phyloP scores from a whole-genome alignment of 495 filamentous ascomycete species.

The Tuber indicum region DNA sequence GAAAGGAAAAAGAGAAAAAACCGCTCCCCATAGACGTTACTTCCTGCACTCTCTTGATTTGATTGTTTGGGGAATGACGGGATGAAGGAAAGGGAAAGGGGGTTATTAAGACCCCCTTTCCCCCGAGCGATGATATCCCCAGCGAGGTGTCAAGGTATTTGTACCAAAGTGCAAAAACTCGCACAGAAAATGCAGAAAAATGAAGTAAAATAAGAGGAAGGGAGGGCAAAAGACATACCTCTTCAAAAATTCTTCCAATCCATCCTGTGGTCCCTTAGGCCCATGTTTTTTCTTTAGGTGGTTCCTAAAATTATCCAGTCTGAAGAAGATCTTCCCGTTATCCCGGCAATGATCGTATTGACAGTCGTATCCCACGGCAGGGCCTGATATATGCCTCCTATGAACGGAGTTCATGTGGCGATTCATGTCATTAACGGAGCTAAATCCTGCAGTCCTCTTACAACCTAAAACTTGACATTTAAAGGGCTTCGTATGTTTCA shows the following conservation, averaged over 20 bases:
- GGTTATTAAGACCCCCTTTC: neutral
- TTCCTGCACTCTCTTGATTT: slow-evolving; percentile 2
- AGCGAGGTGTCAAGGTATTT: neutral
- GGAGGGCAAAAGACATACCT: slow-evolving; percentile 31
- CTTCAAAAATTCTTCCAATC: slow-evolving; percentile 36
- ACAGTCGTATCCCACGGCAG: slow-evolving; percentile 54
- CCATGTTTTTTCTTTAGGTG: slow-evolving; percentile 75
- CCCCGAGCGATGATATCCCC: neutral
- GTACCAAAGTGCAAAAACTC: slow-evolving; percentile 6
- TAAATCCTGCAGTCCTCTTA: slow-evolving; percentile 58
- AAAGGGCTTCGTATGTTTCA: slow-evolving; percentile 68
- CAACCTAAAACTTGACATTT: slow-evolving; percentile 60
- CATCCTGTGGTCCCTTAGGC: slow-evolving; percentile 11
- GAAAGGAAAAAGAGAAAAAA: neutral
- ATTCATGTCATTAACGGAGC: slow-evolving; percentile 71
- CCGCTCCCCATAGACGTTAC: slow-evolving; percentile 1
- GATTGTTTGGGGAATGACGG: neutral
- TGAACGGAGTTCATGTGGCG: slow-evolving; percentile 69
- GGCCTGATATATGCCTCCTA: slow-evolving; percentile 45
- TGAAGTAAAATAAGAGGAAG: slow-evolving; percentile 8
- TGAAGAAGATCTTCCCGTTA: slow-evolving; percentile 73
- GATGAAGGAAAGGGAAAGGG: neutral
- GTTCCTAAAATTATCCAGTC: slow-evolving; percentile 84
- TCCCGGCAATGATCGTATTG: slow-evolving; percentile 57
- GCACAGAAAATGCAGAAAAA: slow-evolving; percentile 7